Evolutionary conservation across 139 green algal species (phyloP).

Genomic region (Chlorokybus atmophyticus): DNA sequence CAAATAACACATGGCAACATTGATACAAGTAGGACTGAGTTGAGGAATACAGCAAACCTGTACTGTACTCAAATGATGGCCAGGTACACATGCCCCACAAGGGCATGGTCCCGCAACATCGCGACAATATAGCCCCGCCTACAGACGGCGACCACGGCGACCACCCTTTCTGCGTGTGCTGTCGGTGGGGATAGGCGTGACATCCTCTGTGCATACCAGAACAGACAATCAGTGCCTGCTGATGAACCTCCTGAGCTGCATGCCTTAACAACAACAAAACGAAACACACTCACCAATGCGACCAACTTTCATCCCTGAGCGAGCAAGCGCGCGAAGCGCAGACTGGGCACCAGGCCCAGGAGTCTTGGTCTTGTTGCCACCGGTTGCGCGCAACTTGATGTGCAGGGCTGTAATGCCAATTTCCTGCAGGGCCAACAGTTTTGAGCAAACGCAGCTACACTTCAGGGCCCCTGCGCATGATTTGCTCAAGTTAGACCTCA

Average conservation of each 20-base stretch:
- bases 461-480: too few relatives aligned
- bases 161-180: slow-evolving; percentile 90
- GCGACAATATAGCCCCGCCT: too few relatives aligned
- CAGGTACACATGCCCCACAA: too few relatives aligned
- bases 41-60: too few relatives aligned
- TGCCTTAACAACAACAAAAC: neutral
- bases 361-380: slow-evolving; percentile 98
- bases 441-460: too few relatives aligned
- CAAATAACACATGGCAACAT: too few relatives aligned
- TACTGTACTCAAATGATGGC: too few relatives aligned
- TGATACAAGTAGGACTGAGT: too few relatives aligned
- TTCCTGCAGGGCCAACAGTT: slow-evolving; percentile 51
- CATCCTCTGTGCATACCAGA: slow-evolving; percentile 59
- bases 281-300: slow-evolving; percentile 51
- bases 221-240: too few relatives aligned
- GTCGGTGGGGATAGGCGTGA: slow-evolving; percentile 97
- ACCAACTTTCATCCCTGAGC: slow-evolving; percentile 97
- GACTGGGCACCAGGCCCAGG: slow-evolving; percentile 93
- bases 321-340: slow-evolving; percentile 90
- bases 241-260: too few relatives aligned
- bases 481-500: too few relatives aligned
- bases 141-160: slow-evolving; percentile 87
- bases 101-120: too few relatives aligned
- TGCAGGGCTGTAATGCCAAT: slow-evolving; percentile 93
- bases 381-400: slow-evolving; percentile 97